Conservation (phyloP, 371 early-diverging fungal species). For the Mortierella sp. region DNA sequence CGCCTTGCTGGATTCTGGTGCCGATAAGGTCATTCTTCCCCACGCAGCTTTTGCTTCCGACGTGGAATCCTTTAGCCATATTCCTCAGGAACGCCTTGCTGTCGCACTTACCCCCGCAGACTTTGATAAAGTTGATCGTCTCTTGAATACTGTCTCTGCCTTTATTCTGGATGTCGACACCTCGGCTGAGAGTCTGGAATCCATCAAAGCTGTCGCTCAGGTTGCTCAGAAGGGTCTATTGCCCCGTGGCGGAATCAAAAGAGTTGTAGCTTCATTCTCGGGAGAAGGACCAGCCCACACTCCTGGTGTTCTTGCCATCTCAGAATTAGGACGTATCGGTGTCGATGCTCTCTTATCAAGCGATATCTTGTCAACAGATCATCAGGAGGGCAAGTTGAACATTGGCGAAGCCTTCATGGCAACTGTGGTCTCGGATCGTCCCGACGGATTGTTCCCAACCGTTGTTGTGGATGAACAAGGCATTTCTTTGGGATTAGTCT, state of each 20-base stretch:
- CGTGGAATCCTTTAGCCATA: constrained; percentile 40
- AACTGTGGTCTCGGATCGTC: constrained; percentile 81
- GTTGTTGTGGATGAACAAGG: constrained; percentile 92
- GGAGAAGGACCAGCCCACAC: constrained; percentile 15
- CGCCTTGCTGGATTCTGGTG: constrained; percentile 71
- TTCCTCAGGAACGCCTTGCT: constrained; percentile 56
- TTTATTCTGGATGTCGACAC: constrained; percentile 44
- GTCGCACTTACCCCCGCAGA: constrained; percentile 33
- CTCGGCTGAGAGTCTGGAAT: constrained; percentile 50
- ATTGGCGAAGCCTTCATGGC: constrained; percentile 79
- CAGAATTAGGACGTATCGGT: constrained; percentile 39
- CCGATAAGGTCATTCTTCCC: constrained; percentile 68
- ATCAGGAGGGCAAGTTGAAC: constrained; percentile 62
- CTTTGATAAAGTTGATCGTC: constrained; percentile 18
- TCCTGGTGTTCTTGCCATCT: constrained; percentile 34
- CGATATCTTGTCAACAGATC: constrained; percentile 26
- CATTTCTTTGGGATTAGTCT: constrained; percentile 92
- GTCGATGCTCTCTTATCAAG: constrained; percentile 32
- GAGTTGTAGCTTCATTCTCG: constrained; percentile 37
- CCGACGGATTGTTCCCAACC: constrained; percentile 92
- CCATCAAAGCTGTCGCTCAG: constrained; percentile 42
- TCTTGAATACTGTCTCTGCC: constrained; percentile 35
- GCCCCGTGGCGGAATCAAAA: constrained; percentile 49
- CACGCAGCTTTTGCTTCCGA: constrained; percentile 48
- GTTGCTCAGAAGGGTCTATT: constrained; percentile 36